Evolutionary conservation across 139 green algal genomes (phyloP), one percentile per base, ranked within the genome.

Genomic region (Dunaliella primolecta): DNA sequence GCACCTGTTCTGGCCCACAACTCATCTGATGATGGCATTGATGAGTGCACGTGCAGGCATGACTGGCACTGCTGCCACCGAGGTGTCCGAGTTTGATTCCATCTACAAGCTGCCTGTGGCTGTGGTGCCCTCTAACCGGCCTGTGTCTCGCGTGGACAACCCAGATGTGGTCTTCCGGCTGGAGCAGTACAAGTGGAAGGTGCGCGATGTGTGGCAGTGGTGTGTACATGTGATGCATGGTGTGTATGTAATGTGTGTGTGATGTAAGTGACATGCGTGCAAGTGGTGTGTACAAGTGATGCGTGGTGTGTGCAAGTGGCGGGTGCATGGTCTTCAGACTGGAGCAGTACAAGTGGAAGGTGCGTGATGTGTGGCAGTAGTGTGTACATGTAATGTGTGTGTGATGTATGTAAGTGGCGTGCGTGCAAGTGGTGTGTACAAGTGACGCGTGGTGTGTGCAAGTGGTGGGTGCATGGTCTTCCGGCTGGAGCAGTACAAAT

Each of bases 41-140:
- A n/a, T n/a, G n/a, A n/a, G n/a, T n/a, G n/a, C n/a, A n/a, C n/a
- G n/a, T 55, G 88, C 91, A 80, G 95, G 95, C 81, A 98, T 98
- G 95, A 97, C 95, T 0, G 96, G 96, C 35, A 99, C 97, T 27
- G 97, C 97, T 0, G 91, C 91, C 36, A 99, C 97, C 2, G 97
- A 99, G 90, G 89, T 93, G n/a, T 89, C 91, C 24, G 97, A 99
- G 91, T 99, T 99, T 88, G 87, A 93, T 74, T 95, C 91, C 78
- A 99, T 98, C 89, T 99, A 99, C 92, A 94, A 97, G 81, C 92
- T 99, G 75, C 84, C 91, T 3, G 97, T 99, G 37, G 88, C 93
- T 15, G 94, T 96, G 76, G 91, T 94, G 88, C 91, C 91, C 33
- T 91, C 91, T 71, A 94, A 94, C 89, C 77, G 88, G 32, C 1